Evolutionary conservation across 306 rosid genomes (phyloP).

Genomic region (Ammopiptanthus mongolicus): DNA sequence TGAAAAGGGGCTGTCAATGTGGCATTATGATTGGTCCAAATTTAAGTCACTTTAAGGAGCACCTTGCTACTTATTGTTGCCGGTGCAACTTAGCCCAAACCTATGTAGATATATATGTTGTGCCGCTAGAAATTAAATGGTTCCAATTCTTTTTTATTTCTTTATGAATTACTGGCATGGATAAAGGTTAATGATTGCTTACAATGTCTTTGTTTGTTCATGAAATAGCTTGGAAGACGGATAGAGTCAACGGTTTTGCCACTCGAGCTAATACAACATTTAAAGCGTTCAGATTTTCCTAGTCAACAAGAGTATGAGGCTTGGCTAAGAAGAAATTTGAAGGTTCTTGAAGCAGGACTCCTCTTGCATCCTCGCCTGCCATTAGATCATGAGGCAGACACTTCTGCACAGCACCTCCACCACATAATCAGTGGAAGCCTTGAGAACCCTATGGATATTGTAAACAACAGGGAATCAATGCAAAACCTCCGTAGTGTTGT

Average conservation of each 20-base stretch:
- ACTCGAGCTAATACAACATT: constrained; percentile 70
- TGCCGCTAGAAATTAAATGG: background rate
- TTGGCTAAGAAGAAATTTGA: constrained; percentile 68
- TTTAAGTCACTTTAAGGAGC: too few relatives aligned
- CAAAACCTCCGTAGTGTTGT: constrained; percentile 44
- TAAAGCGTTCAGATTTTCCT: constrained; percentile 62
- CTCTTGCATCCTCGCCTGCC: constrained; percentile 60
- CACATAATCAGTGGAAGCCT: constrained; percentile 40
- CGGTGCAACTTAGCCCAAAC: too few relatives aligned
- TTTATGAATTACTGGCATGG: background rate
- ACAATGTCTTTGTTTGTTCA: constrained; percentile 5
- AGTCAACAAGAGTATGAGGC: constrained; percentile 61
- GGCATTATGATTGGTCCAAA: too few relatives aligned
- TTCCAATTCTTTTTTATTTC: background rate
- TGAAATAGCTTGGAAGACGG: constrained; percentile 63
- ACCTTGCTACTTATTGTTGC: too few relatives aligned
- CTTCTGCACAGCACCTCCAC: constrained; percentile 38
- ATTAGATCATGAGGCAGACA: constrained; percentile 34
- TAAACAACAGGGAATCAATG: constrained; percentile 50
- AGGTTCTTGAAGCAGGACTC: constrained; percentile 69
- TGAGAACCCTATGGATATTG: constrained; percentile 55
- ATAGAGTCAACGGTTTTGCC: constrained; percentile 72
- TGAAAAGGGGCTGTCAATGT: too few relatives aligned
- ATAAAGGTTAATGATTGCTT: background rate
- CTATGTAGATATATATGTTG: too few relatives aligned